Conservation (phyloP, 306 rosid species). For the Senna tora region DNA sequence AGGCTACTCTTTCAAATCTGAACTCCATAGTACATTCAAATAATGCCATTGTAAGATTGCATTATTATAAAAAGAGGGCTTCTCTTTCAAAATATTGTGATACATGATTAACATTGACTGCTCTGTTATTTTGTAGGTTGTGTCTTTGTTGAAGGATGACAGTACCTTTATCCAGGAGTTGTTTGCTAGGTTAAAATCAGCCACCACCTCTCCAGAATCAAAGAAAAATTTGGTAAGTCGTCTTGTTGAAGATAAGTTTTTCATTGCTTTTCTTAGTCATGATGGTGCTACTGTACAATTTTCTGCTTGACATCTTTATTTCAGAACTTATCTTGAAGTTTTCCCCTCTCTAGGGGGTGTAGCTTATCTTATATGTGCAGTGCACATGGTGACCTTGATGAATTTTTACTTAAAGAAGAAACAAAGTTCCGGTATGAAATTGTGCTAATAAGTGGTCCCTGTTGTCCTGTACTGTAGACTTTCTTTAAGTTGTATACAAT, state of each 20-base stretch:
- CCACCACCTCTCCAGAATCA: constrained; percentile 72
- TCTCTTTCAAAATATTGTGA: constrained; percentile 19
- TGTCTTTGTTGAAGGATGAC: constrained; percentile 88
- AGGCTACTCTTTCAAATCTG: constrained; percentile 77
- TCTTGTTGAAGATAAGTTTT: constrained; percentile 17
- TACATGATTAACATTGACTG: constrained; percentile 34
- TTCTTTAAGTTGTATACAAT: not conserved
- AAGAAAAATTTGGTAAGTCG: constrained; percentile 82
- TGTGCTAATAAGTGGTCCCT: constrained; percentile 26
- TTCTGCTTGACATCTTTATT: constrained; percentile 2
- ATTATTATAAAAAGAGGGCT: constrained; percentile 3
- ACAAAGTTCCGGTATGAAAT: constrained; percentile 12
- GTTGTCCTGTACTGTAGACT: constrained; percentile 3
- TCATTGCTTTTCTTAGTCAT: constrained; percentile 26
- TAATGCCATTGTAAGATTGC: constrained; percentile 76
- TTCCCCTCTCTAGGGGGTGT: constrained; percentile 2
- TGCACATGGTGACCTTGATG: constrained; percentile 24
- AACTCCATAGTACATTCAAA: constrained; percentile 86
- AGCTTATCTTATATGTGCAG: constrained; percentile 19
- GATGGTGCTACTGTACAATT: constrained; percentile 22
- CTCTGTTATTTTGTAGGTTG: constrained; percentile 60
- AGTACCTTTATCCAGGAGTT: constrained; percentile 88
- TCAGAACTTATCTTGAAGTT: constrained; percentile 12
- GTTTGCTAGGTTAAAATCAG: constrained; percentile 76
- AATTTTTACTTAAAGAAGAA: constrained; percentile 7